Evolutionary conservation across 2,329 filamentous ascomycete genomes (phyloP), one percentile per base, ranked within the genome.

Genomic region (Drechmeria coniospora): DNA sequence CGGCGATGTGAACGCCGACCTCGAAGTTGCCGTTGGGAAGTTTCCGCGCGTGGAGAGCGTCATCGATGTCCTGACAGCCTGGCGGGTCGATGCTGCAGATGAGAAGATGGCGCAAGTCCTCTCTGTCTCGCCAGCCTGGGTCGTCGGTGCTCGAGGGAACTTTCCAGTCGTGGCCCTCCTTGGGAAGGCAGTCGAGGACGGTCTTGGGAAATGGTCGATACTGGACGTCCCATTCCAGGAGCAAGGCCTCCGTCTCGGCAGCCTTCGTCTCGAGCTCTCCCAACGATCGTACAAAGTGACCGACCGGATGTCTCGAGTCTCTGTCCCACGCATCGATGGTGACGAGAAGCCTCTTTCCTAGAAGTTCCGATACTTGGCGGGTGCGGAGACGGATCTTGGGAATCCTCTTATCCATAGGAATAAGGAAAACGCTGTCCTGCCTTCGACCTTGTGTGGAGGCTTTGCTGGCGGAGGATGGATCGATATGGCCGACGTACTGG

Each of bases 11-110:
- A 11, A 98, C 90, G 37, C 90, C 90, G 8, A 98, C 84, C 52
- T 95, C 83, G 38, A 75, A 86, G 50, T 95, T 94, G 23, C 92
- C 90, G 44, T 95, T 95, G 0, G 83, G 77, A 14, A 98, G 59
- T 27, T 68, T 65, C 34, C 75, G 69, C 6, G 90, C 86, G 52
- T 98, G 92, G 6, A 98, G 68, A 12, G 90, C 90, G 54, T 98
- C 92, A 44, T 98, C 90, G 32, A 98, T 98, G 60, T 98, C 90
- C 45, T 95, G 87, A 53, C 90, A 98, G 2, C 86, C 86, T 17
- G 83, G 72, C 26, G 90, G 90, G 49, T 98, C 90, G 44, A 98
- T 98, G 56, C 87, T 95, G 67, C 90, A 98, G 36, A 98, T 82
- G 23, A 92, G 65, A 9, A 94, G 69, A 39, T 76, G 74, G 40